phyloP scores from a whole-genome alignment of 192 early-diverging fungal species.

The Spinellus fusiger region DNA sequence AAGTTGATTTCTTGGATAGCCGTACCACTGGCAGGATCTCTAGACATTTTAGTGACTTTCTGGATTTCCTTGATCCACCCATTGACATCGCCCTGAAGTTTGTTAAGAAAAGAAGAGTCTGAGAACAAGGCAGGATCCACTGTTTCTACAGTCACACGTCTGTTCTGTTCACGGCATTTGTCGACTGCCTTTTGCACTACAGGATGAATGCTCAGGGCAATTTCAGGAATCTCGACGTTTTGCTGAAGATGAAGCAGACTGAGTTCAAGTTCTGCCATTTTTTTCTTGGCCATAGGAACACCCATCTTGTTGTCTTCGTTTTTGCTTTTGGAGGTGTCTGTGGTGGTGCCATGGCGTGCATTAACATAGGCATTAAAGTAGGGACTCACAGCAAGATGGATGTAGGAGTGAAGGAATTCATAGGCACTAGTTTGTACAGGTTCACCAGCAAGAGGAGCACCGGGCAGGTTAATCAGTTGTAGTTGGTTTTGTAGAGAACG shows the following conservation, averaged over 20 bases:
- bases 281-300: constrained; percentile 97
- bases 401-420: constrained; percentile 84
- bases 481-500: constrained; percentile 73
- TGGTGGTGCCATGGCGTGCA: constrained; percentile 52
- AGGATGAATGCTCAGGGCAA: constrained; percentile 81
- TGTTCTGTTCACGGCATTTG: constrained; percentile 58
- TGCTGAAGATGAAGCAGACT: constrained; percentile 93
- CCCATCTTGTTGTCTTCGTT: constrained; percentile 74
- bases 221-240: constrained; percentile 96
- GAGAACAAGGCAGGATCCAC: constrained; percentile 62
- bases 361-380: constrained; percentile 93
- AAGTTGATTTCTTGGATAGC: constrained; percentile 99
- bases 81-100: constrained; percentile 92
- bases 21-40: constrained; percentile 87
- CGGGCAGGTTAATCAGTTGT: constrained; percentile 89
- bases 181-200: constrained; percentile 64
- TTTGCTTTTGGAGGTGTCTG: constrained; percentile 41
- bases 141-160: constrained; percentile 68
- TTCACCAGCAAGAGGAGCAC: constrained; percentile 47
- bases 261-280: constrained; percentile 96
- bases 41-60: constrained; percentile 91
- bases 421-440: constrained; percentile 60
- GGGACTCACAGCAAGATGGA: constrained; percentile 90
- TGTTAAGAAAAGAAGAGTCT: constrained; percentile 88
- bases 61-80: constrained; percentile 99